phyloP scores from a whole-genome alignment of 371 early-diverging fungal species.

The Mucor plumbeus region DNA sequence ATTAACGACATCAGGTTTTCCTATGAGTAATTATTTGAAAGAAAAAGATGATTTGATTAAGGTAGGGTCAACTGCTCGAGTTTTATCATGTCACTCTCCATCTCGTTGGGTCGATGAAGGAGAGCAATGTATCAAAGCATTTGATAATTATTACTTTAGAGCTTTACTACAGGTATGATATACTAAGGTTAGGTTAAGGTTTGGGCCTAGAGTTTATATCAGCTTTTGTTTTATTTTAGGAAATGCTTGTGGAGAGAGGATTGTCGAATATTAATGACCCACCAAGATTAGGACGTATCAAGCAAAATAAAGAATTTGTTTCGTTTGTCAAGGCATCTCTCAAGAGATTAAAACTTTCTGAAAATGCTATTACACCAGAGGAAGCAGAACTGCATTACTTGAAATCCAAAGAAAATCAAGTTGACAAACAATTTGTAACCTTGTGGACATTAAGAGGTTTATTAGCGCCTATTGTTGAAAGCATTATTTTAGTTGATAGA shows the following conservation, averaged over 20 bases:
- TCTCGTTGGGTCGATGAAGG: conserved; percentile 72
- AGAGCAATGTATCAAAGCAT: conserved; percentile 63
- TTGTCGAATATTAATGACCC: conserved; percentile 54
- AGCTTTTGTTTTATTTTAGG: conserved; percentile 19
- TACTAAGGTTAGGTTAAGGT: no score
- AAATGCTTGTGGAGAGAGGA: conserved; percentile 58
- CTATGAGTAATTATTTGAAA: conserved; percentile 54
- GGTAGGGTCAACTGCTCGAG: conserved; percentile 73
- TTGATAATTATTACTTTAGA: conserved; percentile 76
- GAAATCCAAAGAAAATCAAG: conserved; percentile 32
- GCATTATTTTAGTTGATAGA: conserved; percentile 79
- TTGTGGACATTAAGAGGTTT: conserved; percentile 83
- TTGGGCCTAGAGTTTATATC: not conserved
- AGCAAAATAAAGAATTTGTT: conserved; percentile 56
- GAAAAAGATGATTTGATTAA: conserved; percentile 39
- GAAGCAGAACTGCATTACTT: conserved; percentile 49
- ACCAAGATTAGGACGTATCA: conserved; percentile 67
- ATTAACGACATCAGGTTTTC: conserved; percentile 70
- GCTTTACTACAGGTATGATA: conserved; percentile 64
- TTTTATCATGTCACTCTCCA: conserved; percentile 86
- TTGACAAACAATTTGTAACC: conserved; percentile 68
- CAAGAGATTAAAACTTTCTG: conserved; percentile 48
- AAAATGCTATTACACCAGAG: conserved; percentile 47
- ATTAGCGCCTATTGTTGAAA: conserved; percentile 77
- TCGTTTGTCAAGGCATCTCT: conserved; percentile 47